These are phyloP conservation scores for Poterioochromonas sp. DNA, from an alignment of 352 stramenopile genomes.

Conservation along the genomic window DNA sequence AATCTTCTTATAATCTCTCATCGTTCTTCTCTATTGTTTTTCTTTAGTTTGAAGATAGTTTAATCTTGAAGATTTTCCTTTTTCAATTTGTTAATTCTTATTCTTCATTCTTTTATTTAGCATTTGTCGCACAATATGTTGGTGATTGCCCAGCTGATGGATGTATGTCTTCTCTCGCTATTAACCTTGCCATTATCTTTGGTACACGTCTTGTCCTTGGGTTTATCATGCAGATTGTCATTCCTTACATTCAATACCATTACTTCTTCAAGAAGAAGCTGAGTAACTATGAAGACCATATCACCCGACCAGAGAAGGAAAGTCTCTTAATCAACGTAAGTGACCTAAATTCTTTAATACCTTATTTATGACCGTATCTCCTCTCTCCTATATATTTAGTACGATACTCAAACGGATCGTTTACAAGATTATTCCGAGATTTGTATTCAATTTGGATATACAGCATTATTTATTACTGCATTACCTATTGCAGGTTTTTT, in stretches of 20 bases:
- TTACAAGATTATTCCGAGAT: conserved; percentile 23
- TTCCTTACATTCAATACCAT: conserved; percentile 2
- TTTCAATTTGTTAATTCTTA: conserved; percentile 34
- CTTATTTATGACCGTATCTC: background rate
- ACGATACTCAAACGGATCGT: background rate
- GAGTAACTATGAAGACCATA: background rate
- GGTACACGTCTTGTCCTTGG: background rate
- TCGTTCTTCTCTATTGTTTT: background rate
- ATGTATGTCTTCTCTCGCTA: conserved; percentile 3
- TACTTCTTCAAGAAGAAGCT: background rate
- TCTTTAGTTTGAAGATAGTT: conserved; percentile 16
- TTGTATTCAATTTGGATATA: conserved; percentile 22
- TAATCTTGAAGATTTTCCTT: conserved; percentile 12
- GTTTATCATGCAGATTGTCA: background rate
- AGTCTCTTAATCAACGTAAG: background rate
- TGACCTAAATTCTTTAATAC: background rate
- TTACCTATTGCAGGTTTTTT: conserved; percentile 50
- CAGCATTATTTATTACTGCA: conserved; percentile 6
- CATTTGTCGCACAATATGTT: conserved; percentile 14
- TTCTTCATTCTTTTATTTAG: conserved; percentile 23
- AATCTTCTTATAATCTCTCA: background rate
- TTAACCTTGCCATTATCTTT: conserved; percentile 28
- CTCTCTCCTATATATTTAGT: conserved; percentile 6
- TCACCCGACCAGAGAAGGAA: background rate
- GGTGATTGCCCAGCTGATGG: background rate